Evolutionary conservation across 192 early-diverging fungal genomes (phyloP).

Genomic region (Entomortierella lignicola): DNA sequence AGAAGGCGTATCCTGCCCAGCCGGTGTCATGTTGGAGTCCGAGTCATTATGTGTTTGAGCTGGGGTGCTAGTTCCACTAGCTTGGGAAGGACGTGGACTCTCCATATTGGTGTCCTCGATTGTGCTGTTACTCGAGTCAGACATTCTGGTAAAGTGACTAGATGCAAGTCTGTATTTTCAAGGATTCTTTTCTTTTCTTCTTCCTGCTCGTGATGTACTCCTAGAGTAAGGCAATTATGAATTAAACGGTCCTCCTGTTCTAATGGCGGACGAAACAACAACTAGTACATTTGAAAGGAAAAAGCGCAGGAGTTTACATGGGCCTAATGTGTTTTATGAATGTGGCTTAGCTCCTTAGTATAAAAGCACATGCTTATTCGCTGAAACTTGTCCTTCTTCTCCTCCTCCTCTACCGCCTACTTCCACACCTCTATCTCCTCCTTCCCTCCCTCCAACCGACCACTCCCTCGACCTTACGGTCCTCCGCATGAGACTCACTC

Average conservation of each 20-base stretch:
- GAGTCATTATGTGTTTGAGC: slow-evolving; percentile 13
- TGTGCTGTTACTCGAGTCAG: slow-evolving; percentile 39
- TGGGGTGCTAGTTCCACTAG: slow-evolving; percentile 32
- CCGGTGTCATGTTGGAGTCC: slow-evolving; percentile 13
- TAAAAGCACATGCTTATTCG: background rate
- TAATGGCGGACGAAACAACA: too few species aligned
- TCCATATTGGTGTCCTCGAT: slow-evolving; percentile 49
- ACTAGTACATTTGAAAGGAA: background rate
- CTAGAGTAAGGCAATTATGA: background rate
- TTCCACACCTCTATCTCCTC: background rate
- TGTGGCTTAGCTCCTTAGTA: slow-evolving; percentile 14
- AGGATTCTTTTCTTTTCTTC: too few species aligned
- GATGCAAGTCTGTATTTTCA: too few species aligned
- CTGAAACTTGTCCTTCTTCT: too few species aligned
- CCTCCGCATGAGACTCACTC: background rate
- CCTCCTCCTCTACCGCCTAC: background rate
- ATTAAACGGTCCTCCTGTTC: too few species aligned
- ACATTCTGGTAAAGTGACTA: slow-evolving; percentile 19
- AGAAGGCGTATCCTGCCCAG: slow-evolving; percentile 29
- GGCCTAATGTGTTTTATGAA: too few species aligned
- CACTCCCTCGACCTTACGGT: background rate
- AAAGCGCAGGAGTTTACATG: background rate
- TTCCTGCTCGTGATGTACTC: background rate
- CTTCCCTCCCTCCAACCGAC: background rate
- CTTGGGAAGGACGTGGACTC: slow-evolving; percentile 22